Conservation (phyloP, 768 basidiomycete species). For the Boletus barrowsii region DNA sequence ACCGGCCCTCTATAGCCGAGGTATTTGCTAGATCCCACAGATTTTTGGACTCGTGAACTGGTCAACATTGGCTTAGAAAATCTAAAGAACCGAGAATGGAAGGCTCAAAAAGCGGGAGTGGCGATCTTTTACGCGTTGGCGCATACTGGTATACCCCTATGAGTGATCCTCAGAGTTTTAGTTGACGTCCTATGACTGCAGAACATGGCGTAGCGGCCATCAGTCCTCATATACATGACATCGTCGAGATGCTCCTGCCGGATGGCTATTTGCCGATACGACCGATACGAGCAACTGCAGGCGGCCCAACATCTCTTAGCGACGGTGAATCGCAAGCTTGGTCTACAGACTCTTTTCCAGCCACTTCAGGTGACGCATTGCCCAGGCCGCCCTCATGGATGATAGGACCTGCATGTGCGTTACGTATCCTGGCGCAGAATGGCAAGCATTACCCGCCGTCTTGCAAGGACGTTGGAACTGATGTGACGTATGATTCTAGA, state of each 20-base stretch:
- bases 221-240: not conserved
- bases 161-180: too few species aligned
- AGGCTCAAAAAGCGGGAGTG: too few species aligned
- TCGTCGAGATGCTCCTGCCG: not conserved
- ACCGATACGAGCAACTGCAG: not conserved
- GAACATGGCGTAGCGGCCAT: too few species aligned
- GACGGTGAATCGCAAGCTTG: not conserved
- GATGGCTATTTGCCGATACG: not conserved
- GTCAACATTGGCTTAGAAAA: too few species aligned
- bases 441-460: not conserved
- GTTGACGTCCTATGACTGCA: too few species aligned
- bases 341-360: too few species aligned
- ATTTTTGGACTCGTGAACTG: too few species aligned
- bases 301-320: not conserved
- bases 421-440: constrained; percentile 14
- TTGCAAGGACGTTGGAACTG: not conserved
- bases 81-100: too few species aligned
- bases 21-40: too few species aligned
- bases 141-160: too few species aligned
- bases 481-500: constrained; percentile 5
- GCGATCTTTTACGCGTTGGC: too few species aligned
- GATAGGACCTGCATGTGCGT: constrained; percentile 19
- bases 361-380: not conserved
- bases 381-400: constrained; percentile 15
- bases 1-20: too few species aligned